phyloP scores from a whole-genome alignment of 202 grass and related monocot species.

The Digitaria exilis region DNA sequence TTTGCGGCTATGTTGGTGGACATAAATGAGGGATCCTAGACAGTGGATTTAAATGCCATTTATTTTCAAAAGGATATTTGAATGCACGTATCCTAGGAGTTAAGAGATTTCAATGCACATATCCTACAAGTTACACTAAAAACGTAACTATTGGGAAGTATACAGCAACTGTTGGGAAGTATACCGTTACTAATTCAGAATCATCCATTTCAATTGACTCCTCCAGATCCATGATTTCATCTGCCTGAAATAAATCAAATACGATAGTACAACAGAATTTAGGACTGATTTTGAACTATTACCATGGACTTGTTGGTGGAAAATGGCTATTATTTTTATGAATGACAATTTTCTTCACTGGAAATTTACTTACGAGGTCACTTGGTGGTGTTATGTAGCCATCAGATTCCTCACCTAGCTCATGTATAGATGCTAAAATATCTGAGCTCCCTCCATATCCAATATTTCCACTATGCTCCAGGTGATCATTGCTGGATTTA shows the following conservation, averaged over 20 bases:
- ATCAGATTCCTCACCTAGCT: conserved; percentile 44
- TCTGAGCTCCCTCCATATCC: conserved; percentile 41
- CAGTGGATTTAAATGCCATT: background rate
- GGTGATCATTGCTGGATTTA: conserved; percentile 48
- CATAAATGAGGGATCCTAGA: background rate
- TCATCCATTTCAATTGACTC: conserved; percentile 30
- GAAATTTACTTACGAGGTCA: conserved; percentile 43
- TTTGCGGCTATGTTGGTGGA: background rate
- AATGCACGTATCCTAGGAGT: background rate
- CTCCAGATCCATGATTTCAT: conserved; percentile 37
- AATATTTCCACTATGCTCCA: conserved; percentile 32
- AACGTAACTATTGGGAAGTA: background rate
- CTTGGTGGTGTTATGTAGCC: conserved; percentile 43
- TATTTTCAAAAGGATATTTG: background rate
- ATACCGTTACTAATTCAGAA: conserved; percentile 43
- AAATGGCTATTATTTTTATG: background rate
- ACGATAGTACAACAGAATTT: conserved; percentile 22
- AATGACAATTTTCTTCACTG: background rate
- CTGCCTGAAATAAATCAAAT: conserved; percentile 41
- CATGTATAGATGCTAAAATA: conserved; percentile 48
- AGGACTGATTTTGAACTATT: conserved; percentile 9
- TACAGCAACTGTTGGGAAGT: conserved; percentile 16
- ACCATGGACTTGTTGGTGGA: conserved; percentile 17
- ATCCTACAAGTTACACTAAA: conserved; percentile 27
- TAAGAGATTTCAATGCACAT: background rate